Base-by-base conservation (phyloP, 164 flowering plant genomes). In the Houttuynia cordata region DNA sequence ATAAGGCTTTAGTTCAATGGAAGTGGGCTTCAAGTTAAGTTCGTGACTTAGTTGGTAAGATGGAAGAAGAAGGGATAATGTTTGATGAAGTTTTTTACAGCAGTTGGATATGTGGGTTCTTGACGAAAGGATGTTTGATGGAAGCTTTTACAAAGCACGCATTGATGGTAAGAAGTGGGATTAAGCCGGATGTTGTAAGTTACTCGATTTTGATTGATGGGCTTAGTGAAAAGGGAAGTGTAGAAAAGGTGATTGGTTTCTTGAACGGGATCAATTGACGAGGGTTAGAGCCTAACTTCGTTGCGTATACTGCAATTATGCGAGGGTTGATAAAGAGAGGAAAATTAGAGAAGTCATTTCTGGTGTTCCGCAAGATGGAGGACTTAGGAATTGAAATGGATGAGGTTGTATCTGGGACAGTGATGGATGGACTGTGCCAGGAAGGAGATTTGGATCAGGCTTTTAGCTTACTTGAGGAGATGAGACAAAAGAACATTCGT, bases 81-180 rank as follows among this genome's bases (percentile, higher is more conserved):
- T 74, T 82, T 47, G 91, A 89, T 79, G 84, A 76, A 61, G 75
- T 87, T 52, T 79, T 89, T 61, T 89, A 83, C 62, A 80, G 85
- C 62, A 71, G 78, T 73, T 89, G 87, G 94, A 79, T 85, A 59
- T 76, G 68, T 73, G 87, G 81, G 39, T 80, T 70, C 64, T 73
- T 82, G n/a, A 68, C 53, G 24, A 80, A 73, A 58, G 88, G 83
- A 20, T 17, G 56, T 20, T 59, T 84, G 23, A 39, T n/a, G 62
- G 82, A 81, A 69, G 84, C 76, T 8, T 74, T 89, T 51, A 60
- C 49, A 56, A 84, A 75, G 62, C 73, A 83, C 65, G 65, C 62
- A 41, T 47, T 71, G 42, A 83, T 87, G 90, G 58, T 77, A 51
- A 77, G 76, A 24, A 74, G 56, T 34, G 83, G 85, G 62, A 67